Conservation (phyloP, 179 eudicot species). For the Dionaea muscipula region DNA sequence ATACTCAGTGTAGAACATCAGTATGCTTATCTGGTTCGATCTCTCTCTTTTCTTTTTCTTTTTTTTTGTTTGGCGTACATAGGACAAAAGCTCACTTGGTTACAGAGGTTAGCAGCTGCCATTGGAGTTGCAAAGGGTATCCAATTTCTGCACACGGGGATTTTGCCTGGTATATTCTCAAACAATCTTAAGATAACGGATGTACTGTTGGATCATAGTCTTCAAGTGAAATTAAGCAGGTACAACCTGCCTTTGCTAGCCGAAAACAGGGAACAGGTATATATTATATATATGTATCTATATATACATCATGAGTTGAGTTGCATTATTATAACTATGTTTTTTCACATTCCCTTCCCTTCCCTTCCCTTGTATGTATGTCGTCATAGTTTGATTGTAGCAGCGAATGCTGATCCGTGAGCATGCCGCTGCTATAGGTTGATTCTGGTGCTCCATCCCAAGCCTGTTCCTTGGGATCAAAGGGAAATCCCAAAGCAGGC, state of each 20-base stretch:
- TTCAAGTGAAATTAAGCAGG: slow-evolving; percentile 61
- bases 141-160: slow-evolving; percentile 75
- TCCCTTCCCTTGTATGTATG: too few relatives aligned
- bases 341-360: too few relatives aligned
- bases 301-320: too few relatives aligned
- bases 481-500: slow-evolving; percentile 16
- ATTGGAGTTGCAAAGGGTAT: slow-evolving; percentile 75
- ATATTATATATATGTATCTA: too few relatives aligned
- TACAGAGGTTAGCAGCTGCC: slow-evolving; percentile 57
- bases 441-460: slow-evolving; percentile 12
- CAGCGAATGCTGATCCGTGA: background rate
- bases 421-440: background rate
- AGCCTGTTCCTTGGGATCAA: slow-evolving; percentile 18
- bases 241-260: slow-evolving; percentile 60
- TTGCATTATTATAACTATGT: too few relatives aligned
- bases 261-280: slow-evolving; percentile 47
- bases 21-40: too few relatives aligned
- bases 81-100: slow-evolving; percentile 48
- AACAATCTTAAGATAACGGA: slow-evolving; percentile 65
- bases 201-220: slow-evolving; percentile 56
- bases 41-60: background rate
- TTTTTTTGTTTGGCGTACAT: background rate
- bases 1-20: too few relatives aligned
- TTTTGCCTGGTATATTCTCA: slow-evolving; percentile 55
- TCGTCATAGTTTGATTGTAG: too few relatives aligned